phyloP scores from a whole-genome alignment of 1,284 basidiomycete genomes.

The Papiliotrema fonsecae region DNA sequence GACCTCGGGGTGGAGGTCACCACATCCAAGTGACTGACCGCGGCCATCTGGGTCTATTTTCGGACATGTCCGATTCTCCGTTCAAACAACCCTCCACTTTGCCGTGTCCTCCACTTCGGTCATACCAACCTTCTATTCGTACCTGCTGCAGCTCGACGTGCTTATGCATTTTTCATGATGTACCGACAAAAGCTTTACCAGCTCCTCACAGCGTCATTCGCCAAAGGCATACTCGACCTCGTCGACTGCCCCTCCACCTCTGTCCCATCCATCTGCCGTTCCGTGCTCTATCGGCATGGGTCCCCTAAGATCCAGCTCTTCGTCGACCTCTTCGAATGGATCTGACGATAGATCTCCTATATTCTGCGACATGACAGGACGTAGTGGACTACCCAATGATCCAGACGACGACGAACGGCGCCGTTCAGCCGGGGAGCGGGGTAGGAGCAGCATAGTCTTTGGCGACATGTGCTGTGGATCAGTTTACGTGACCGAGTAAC shows the following conservation, averaged over 20 bases:
- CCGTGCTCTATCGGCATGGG: conserved; percentile 58
- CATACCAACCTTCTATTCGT: too few species aligned
- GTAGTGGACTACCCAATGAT: conserved; percentile 65
- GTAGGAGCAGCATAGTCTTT: conserved; percentile 81
- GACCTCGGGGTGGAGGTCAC: background rate
- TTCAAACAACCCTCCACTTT: too few species aligned
- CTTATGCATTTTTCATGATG: too few species aligned
- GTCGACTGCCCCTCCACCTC: conserved; percentile 43
- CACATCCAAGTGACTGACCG: background rate
- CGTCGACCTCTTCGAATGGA: conserved; percentile 55
- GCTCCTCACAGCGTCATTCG: conserved; percentile 21
- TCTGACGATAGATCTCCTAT: conserved; percentile 54
- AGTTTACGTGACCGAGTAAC: conserved; percentile 5
- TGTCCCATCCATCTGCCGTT: conserved; percentile 42
- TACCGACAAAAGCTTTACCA: too few species aligned
- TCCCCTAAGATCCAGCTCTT: conserved; percentile 56
- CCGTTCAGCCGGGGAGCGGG: conserved; percentile 72
- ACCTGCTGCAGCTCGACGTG: too few species aligned
- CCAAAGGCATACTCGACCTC: conserved; percentile 48
- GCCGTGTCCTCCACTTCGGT: too few species aligned
- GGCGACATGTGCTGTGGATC: conserved; percentile 78
- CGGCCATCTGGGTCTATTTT: too few species aligned
- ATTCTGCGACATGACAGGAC: conserved; percentile 69
- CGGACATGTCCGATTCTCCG: too few species aligned
- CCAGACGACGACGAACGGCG: conserved; percentile 66